Evolutionary conservation across 2,329 filamentous ascomycete genomes (phyloP).

Genomic region (Aspergillus calidoustus): DNA sequence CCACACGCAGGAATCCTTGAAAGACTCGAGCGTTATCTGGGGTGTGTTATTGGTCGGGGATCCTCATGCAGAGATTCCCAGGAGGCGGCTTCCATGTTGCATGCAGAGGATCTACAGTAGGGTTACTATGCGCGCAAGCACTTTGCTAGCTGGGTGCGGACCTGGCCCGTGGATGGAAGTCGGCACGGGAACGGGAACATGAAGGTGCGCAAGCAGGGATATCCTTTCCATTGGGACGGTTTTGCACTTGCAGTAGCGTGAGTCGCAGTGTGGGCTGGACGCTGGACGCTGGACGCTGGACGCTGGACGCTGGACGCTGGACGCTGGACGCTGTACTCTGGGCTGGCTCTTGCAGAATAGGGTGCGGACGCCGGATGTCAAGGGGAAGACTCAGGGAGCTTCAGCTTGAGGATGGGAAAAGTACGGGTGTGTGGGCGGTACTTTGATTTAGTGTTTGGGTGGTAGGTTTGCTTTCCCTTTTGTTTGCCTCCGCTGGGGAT

Average conservation of each 20-base stretch:
- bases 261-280: not conserved
- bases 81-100: not conserved
- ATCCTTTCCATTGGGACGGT: conserved; percentile 1
- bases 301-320: not conserved
- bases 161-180: not conserved
- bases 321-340: not conserved
- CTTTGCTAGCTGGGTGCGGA: not conserved
- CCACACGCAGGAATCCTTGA: not conserved
- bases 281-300: not conserved
- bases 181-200: not conserved
- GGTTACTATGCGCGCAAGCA: not conserved
- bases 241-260: not conserved
- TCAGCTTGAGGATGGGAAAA: not conserved
- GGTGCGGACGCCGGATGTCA: not conserved
- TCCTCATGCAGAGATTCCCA: not conserved
- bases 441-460: not conserved
- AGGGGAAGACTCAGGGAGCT: not conserved
- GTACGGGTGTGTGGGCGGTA: not conserved
- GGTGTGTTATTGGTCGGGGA: conserved; percentile 3
- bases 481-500: not conserved
- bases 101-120: not conserved
- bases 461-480: not conserved
- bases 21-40: conserved; percentile 5
- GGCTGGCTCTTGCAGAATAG: not conserved
- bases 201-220: conserved; percentile 9